Evolutionary conservation across 176 grass and related monocot species (phyloP), one percentile per base, ranked within the genome.

Genomic region (Aegilops umbellulata): DNA sequence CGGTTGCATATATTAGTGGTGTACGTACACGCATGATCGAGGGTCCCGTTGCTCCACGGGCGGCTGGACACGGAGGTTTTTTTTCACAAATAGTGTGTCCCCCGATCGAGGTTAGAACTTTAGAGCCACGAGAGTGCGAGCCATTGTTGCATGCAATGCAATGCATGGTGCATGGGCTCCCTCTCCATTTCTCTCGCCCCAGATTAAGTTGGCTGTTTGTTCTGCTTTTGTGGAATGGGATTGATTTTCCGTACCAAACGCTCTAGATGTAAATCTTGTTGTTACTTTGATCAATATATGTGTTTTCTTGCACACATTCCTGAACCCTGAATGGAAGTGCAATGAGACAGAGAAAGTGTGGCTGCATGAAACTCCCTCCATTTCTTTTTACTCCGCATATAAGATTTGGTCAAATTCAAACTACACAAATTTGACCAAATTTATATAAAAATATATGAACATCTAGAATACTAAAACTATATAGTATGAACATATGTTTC

Each of bases 211-310:
- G 85, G 80, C 89, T 87, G 60, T 66, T 80, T 80, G 85, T 87
- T 87, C 60, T 87, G 60, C 89, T 84, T 47, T 62, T 57, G 68
- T 80, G 80, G 89, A 90, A 84, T 87, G 89, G 83, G 80, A 74
- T 69, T 60, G 57, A 15, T 65, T 65, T 78, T 23, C 41, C 47
- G 10, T 17, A 34, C 16, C 42, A 30, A 60, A 66, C 69, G 24
- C 14, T 71, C 65, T 57, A 44, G 74, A 55, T 46, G 24, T 63
- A 72, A 19, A 31, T 74, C 31, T 72, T 38, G 47, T 83, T 38
- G 31, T 27, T 72, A 71, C 47, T 39, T 60, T 58, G 8, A 49
- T 82, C 4, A 72, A 60, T 25, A 41, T 22, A 25, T 0, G 0
- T 20, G 17, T 55, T 58, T 57, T 23, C n/a, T 78, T 30, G 29